phyloP scores from a whole-genome alignment of 2,329 filamentous ascomycete species.

The Fusarium redolens region DNA sequence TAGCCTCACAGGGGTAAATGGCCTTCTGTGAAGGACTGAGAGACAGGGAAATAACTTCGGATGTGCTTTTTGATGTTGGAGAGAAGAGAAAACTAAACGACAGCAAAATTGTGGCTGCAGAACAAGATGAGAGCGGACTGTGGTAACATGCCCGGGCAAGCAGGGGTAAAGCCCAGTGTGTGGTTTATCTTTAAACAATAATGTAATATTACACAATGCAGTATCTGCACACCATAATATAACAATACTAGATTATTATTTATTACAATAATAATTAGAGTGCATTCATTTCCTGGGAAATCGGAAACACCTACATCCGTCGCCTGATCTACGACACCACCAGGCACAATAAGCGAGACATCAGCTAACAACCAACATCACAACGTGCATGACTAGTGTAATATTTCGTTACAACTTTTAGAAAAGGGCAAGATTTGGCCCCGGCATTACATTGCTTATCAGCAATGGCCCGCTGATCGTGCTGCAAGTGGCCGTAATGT shows the following conservation, averaged over 20 bases:
- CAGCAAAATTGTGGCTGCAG: not conserved
- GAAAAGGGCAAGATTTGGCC: not conserved
- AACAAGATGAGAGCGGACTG: not conserved
- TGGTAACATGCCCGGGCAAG: too few relatives aligned
- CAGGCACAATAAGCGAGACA: not conserved
- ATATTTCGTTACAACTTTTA: not conserved
- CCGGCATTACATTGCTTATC: not conserved
- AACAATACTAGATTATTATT: not conserved
- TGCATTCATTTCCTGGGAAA: not conserved
- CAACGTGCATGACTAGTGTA: not conserved
- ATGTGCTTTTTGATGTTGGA: not conserved
- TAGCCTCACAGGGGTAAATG: not conserved
- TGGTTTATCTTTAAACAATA: not conserved
- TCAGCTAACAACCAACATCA: not conserved
- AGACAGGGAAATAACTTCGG: not conserved
- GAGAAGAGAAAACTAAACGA: not conserved
- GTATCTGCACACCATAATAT: not conserved
- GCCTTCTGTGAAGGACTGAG: not conserved
- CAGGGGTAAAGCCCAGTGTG: not conserved
- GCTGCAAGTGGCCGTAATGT: not conserved
- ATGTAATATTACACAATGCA: not conserved
- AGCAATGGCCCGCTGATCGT: not conserved
- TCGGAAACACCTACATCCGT: not conserved
- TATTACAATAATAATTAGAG: not conserved
- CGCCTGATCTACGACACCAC: conserved; percentile 3